A percentile compares a stretch with the other conserved stretches of the same genome.
These are phyloP conservation scores for Gryganskiella cystojenkinii DNA, from an alignment of 192 early-diverging fungal species.

Conservation along the genomic window DNA sequence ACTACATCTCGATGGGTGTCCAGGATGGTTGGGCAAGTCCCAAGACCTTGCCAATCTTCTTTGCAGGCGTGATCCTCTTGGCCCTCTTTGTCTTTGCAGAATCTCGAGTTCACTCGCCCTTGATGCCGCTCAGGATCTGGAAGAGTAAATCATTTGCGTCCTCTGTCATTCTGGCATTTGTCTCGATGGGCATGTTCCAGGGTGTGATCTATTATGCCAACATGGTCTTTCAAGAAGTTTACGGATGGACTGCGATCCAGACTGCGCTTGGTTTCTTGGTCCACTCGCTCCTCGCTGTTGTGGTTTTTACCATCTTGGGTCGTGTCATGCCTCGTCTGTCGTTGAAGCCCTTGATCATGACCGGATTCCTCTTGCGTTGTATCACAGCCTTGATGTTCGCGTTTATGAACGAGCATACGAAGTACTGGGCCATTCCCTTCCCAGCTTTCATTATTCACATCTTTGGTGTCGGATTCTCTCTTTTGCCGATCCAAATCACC, in stretches of 20 bases:
- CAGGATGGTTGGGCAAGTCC: conserved; percentile 50
- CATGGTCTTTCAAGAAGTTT: conserved; percentile 59
- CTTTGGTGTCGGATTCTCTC: conserved; percentile 30
- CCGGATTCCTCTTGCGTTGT: conserved; percentile 21
- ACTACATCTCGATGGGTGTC: conserved; percentile 39
- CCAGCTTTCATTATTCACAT: conserved; percentile 38
- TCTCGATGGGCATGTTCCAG: conserved; percentile 42
- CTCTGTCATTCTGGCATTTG: conserved; percentile 51
- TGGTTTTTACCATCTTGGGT: conserved; percentile 47
- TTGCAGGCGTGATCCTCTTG: conserved; percentile 27
- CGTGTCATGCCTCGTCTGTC: conserved; percentile 38
- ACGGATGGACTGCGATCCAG: conserved; percentile 49
- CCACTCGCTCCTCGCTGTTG: conserved; percentile 47
- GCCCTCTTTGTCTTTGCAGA: conserved; percentile 48
- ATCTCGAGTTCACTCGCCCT: conserved; percentile 26
- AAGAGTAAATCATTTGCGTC: conserved; percentile 48
- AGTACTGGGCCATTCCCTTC: conserved; percentile 46
- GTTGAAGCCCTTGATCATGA: conserved; percentile 33
- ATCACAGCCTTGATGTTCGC: conserved; percentile 31
- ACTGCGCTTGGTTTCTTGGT: conserved; percentile 58
- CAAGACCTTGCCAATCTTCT: conserved; percentile 33
- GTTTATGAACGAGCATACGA: conserved; percentile 23
- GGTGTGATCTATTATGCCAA: conserved; percentile 53
- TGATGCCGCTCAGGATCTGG: conserved; percentile 59
- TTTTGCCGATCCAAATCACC: conserved; percentile 38